Base-by-base conservation (phyloP, 768 basidiomycete genomes). In the Glaciozyma martinii region DNA sequence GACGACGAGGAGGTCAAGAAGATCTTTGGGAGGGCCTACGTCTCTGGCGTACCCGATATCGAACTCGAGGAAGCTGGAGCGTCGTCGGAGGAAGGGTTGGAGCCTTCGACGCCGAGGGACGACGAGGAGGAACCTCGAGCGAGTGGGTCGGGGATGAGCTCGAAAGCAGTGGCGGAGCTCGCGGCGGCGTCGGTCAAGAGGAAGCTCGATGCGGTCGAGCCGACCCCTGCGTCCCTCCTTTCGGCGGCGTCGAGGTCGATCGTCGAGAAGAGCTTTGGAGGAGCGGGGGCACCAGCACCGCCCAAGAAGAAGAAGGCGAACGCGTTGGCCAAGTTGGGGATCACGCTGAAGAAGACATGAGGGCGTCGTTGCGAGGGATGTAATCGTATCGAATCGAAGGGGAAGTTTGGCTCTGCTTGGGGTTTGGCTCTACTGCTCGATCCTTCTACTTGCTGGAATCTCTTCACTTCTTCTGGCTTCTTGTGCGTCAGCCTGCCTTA, bases 1-100 rank as follows among this genome's bases (percentile, higher is more conserved):
- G 94, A 98, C 73, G 94, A 99, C 77, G 84, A 81, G 74, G 78
- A 90, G 29, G 88, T 98, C n/a, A 81, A 85, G 68, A 82, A 88
- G 71, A 86, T 90, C 27, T 99, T 99, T 75, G 82, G 88, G 53
- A 89, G 87, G 75, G 81, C 90, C 19, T 72, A 76, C 47, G 66
- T 73, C 47, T 66, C 68, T 23, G 68, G 75, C 12, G 63, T 71
- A 18, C 65, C 71, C 16, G 63, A 59, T 23, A 70, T 71, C 56
- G 72, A 72, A 57, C 65, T 71, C 37, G 60, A 72, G 60, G 67
- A 65, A 40, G 62, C 59, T 55, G 56, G 65, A 25, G 37, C 62
- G 21, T 71, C 74, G 33, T 67, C 75, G 9, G 74, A 46, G 52
- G 56, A 57, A 6, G 56, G 30, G 6, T 42, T 25, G 56, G 56